Evolutionary conservation across 176 grass and related monocot genomes (phyloP), one percentile per base, ranked within the genome.

Genomic region (Eleusine coracana): DNA sequence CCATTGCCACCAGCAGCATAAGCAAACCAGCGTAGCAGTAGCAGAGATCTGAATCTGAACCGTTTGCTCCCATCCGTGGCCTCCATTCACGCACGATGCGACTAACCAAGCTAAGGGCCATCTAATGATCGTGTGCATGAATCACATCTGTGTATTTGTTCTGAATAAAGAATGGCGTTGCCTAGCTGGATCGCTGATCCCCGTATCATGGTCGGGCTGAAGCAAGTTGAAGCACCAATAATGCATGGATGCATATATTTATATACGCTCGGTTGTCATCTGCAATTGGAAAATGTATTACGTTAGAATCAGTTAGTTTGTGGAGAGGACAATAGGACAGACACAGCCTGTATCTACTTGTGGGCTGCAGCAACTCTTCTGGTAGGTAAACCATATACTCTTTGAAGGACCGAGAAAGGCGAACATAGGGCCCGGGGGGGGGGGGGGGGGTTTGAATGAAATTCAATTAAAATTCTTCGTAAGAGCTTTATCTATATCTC

Each of bases 141-240:
- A 25, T 61, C 46, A 15, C 25, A 50, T 18, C 14, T 31, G 45
- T 25, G 29, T 50, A 52, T 8, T 56, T 21, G 17, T 56, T 42
- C 12, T 23, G 37, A 60, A 76, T 76, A 76, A 41, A 60, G 11
- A 23, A 60, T 15, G 11, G 21, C 10, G 21, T 11, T 5, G 56
- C 54, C 74, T 7, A 60, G 74, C 54, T 76, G 73, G 73, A 59
- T 23, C 20, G 21, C 52, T 12, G 52, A 75, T 58, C 73, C 31
- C 73, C 31, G 51, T 15, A 46, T 70, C 67, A 44, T 9, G 67
- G 67, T 44, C 67, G 39, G 20, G 38, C 17, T 68, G 39, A 1
- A 70, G 7, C 68, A 15, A 71, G 20, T 71, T 46, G 41, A 29
- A 29, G 28, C 27, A 34, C 27, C 28, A 66, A 34, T 36, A 4